Conservation (phyloP, 352 stramenopile genomes). For the Phytophthora syringae region DNA sequence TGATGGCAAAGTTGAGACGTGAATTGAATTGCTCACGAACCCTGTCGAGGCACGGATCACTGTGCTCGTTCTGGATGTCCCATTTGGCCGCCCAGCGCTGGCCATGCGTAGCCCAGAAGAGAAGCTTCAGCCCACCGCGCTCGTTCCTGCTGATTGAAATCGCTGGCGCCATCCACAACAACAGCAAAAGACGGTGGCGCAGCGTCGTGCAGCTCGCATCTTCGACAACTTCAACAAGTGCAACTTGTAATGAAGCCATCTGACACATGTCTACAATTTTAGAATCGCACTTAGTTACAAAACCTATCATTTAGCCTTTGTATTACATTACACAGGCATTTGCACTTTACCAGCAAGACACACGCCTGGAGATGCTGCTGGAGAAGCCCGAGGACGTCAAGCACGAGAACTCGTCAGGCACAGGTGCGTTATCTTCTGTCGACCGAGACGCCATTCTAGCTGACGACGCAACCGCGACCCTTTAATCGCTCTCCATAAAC, state of each 20-base stretch:
- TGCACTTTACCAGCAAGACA: too few species aligned
- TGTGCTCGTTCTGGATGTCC: slow-evolving; percentile 72
- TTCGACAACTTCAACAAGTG: slow-evolving; percentile 13
- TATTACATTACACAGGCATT: background rate
- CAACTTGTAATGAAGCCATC: slow-evolving; percentile 10
- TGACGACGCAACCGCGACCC: background rate
- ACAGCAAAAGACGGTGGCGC: background rate
- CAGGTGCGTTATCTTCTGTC: slow-evolving; percentile 39
- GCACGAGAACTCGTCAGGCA: slow-evolving; percentile 76
- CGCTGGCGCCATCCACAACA: slow-evolving; percentile 2
- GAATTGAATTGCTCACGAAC: slow-evolving; percentile 23
- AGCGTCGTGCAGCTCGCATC: slow-evolving; percentile 2
- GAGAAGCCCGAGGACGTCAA: slow-evolving; percentile 83
- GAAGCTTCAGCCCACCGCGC: slow-evolving; percentile 64
- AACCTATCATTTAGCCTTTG: background rate
- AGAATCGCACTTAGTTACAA: slow-evolving; percentile 7
- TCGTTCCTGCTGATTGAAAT: slow-evolving; percentile 44
- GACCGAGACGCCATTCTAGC: background rate
- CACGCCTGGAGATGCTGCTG: slow-evolving; percentile 68
- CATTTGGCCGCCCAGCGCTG: slow-evolving; percentile 54
- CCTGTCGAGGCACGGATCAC: slow-evolving; percentile 64
- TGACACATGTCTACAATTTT: slow-evolving; percentile 27
- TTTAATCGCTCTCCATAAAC: slow-evolving; percentile 12
- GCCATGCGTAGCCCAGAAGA: slow-evolving; percentile 71
- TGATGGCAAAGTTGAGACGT: background rate